Conservation (phyloP, 1,139 yeast species). For the Candida labiduridarum region DNA sequence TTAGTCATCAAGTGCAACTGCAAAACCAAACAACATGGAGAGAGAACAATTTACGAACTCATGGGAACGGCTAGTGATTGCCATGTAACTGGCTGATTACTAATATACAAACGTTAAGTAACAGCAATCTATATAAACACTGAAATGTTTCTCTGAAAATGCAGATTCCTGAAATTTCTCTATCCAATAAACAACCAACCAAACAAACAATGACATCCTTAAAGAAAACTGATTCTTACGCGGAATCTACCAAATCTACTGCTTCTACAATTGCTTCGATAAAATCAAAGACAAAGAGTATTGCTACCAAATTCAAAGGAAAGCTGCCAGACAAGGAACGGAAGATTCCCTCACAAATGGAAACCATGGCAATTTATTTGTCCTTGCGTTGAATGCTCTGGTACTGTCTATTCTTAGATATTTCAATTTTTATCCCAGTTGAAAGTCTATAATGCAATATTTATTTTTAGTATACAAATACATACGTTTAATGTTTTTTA, state of each 20-base stretch:
- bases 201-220: conserved; percentile 10
- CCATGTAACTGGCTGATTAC: neutral
- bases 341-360: neutral
- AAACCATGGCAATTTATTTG: conserved; percentile 3
- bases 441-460: neutral
- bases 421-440: neutral
- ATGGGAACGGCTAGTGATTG: too few relatives aligned
- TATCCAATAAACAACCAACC: neutral
- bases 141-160: neutral
- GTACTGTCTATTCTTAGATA: neutral
- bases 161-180: neutral
- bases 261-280: conserved; percentile 14
- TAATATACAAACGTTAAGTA: neutral
- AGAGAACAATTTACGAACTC: too few relatives aligned
- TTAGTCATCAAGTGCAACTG: too few relatives aligned
- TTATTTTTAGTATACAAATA: neutral
- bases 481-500: conserved; percentile 3
- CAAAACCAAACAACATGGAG: too few relatives aligned
- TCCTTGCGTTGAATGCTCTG: neutral
- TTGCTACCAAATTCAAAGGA: conserved; percentile 4
- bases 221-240: conserved; percentile 14
- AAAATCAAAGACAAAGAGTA: conserved; percentile 9
- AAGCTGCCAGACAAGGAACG: neutral
- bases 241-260: conserved; percentile 14
- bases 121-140: neutral